Evolutionary conservation across 257 asterid genomes (phyloP).

Genomic region (Solanum pinnatisectum): DNA sequence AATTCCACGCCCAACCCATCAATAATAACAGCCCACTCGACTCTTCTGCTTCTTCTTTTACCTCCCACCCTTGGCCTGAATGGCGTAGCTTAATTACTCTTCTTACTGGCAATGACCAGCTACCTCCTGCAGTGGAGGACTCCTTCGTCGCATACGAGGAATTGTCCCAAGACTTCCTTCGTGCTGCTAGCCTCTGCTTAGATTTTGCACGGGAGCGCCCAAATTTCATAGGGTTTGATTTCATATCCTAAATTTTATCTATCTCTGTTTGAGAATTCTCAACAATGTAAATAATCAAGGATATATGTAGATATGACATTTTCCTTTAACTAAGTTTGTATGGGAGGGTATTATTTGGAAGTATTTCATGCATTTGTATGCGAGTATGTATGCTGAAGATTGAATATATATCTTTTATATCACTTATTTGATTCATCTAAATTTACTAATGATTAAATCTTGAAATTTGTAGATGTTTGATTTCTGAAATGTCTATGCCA

Average conservation of each 20-base stretch:
- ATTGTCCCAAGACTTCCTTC: slow-evolving; percentile 45
- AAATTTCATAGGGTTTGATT: slow-evolving; percentile 53
- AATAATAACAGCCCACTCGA: slow-evolving; percentile 8
- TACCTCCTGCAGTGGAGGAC: slow-evolving; percentile 36
- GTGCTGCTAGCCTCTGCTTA: slow-evolving; percentile 45
- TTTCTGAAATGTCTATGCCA: not conserved
- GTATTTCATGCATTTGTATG: not conserved
- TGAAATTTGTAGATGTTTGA: not conserved
- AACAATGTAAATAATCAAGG: not conserved
- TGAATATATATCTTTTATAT: not conserved
- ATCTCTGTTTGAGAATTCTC: not conserved
- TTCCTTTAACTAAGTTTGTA: not conserved
- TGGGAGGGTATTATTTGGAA: not conserved
- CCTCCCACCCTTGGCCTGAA: slow-evolving; percentile 73
- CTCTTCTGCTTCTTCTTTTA: slow-evolving; percentile 11
- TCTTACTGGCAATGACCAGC: slow-evolving; percentile 13
- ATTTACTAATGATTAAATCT: not conserved
- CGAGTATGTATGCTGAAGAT: not conserved
- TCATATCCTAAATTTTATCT: not conserved
- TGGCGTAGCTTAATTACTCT: slow-evolving; percentile 48
- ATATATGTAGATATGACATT: not conserved
- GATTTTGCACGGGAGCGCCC: slow-evolving; percentile 65
- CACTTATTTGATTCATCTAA: not conserved
- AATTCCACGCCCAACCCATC: slow-evolving; percentile 28
- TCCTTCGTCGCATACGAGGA: slow-evolving; percentile 69